These are phyloP conservation scores for Zasmidium angulare DNA, from an alignment of 2,329 filamentous ascomycete genomes.

Conservation along the genomic window DNA sequence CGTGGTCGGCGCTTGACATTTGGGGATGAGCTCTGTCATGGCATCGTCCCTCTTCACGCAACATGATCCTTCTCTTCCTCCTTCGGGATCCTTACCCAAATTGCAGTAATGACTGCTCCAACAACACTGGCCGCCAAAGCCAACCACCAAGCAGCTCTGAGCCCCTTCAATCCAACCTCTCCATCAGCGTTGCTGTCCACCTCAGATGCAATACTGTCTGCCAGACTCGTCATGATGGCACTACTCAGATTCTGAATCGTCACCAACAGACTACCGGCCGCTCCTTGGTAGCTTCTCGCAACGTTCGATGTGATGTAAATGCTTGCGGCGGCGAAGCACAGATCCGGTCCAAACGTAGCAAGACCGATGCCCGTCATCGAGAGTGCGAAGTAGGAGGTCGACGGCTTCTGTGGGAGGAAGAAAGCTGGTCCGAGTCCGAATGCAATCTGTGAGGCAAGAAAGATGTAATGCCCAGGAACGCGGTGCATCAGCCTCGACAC, in stretches of 20 bases:
- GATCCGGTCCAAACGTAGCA: constrained; percentile 49
- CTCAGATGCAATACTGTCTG: constrained; percentile 28
- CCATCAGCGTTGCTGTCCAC: constrained; percentile 26
- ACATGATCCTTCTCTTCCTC: constrained; percentile 35
- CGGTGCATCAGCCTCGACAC: constrained; percentile 48
- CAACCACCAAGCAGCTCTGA: constrained; percentile 34
- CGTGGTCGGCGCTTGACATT: too few species aligned
- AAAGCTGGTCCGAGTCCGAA: constrained; percentile 42
- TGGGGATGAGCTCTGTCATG: too few species aligned
- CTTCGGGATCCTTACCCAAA: constrained; percentile 31
- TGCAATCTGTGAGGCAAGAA: constrained; percentile 44
- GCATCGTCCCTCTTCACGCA: constrained; percentile 1
- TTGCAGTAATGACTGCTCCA: constrained; percentile 26
- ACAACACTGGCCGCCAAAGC: constrained; percentile 24
- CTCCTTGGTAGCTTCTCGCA: constrained; percentile 48
- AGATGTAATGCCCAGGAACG: constrained; percentile 49
- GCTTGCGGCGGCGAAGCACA: constrained; percentile 50
- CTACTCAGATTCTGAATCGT: constrained; percentile 49
- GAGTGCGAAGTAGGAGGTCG: constrained; percentile 47
- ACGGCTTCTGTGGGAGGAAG: constrained; percentile 42
- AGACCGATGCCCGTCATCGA: constrained; percentile 47
- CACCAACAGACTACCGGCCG: constrained; percentile 47
- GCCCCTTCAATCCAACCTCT: constrained; percentile 27
- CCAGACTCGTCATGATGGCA: constrained; percentile 41
- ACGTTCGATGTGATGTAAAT: constrained; percentile 52